phyloP scores from a whole-genome alignment of 2,329 filamentous ascomycete genomes.

The Sporothrix euskadiensis region DNA sequence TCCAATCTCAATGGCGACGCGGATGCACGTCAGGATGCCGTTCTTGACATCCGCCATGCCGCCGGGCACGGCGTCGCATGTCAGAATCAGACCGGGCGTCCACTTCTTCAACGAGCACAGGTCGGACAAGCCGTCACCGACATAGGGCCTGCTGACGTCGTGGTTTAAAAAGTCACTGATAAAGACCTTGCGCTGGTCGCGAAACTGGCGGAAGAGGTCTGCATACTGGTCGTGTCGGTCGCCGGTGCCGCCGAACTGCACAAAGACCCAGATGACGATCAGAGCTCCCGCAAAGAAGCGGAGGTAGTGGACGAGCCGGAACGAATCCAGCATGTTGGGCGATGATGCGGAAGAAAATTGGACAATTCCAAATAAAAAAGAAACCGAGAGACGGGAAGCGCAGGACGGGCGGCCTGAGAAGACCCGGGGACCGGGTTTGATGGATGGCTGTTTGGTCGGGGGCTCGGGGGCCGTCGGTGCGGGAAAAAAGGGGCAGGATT shows the following conservation, averaged over 20 bases:
- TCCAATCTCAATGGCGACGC: slow-evolving; percentile 51
- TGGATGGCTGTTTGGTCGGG: background rate
- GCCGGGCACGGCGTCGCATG: slow-evolving; percentile 47
- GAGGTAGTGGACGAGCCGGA: slow-evolving; percentile 36
- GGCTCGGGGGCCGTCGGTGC: background rate
- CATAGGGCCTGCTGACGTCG: slow-evolving; percentile 40
- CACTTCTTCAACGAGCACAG: slow-evolving; percentile 45
- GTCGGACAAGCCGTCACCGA: slow-evolving; percentile 38
- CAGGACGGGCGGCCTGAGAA: background rate
- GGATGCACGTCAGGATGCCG: slow-evolving; percentile 48
- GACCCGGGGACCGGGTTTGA: slow-evolving; percentile 1
- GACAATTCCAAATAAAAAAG: background rate
- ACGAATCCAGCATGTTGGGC: slow-evolving; percentile 35
- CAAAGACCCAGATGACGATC: slow-evolving; percentile 36
- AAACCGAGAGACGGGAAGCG: background rate
- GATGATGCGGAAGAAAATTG: background rate
- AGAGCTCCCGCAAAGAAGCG: slow-evolving; percentile 35
- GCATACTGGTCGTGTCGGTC: slow-evolving; percentile 25
- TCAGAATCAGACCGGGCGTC: slow-evolving; percentile 46
- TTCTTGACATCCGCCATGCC: slow-evolving; percentile 49
- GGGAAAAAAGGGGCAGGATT: background rate
- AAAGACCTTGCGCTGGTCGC: slow-evolving; percentile 40
- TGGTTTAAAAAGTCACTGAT: slow-evolving; percentile 40
- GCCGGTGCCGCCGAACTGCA: slow-evolving; percentile 32
- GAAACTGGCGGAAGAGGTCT: slow-evolving; percentile 37